Percentiles rank a stretch among this genome's conserved stretches.
Evolutionary conservation across 371 early-diverging fungal genomes (phyloP).

Genomic region (Mortierella sp.): DNA sequence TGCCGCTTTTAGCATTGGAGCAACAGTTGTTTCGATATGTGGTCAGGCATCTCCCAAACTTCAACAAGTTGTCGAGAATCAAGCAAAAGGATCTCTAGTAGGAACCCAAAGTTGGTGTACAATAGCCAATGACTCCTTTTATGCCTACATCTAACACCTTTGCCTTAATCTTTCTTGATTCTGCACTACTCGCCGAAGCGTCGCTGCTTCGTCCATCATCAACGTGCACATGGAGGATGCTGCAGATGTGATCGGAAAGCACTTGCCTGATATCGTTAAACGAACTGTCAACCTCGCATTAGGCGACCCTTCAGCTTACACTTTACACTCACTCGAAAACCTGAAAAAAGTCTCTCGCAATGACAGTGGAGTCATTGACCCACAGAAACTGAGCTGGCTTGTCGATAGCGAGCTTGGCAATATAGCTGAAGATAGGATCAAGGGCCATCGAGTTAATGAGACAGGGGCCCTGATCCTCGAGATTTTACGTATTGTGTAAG

Average conservation of each 20-base stretch:
- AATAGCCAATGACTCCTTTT: too few relatives aligned
- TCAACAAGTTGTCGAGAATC: conserved; percentile 7
- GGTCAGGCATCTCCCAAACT: background rate
- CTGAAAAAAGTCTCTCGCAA: conserved; percentile 5
- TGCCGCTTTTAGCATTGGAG: background rate
- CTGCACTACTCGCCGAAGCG: background rate
- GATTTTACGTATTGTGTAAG: conserved; percentile 12
- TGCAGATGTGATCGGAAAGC: background rate
- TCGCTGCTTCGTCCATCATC: conserved; percentile 2
- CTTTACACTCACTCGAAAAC: background rate
- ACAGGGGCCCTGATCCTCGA: background rate
- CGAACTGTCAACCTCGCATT: background rate
- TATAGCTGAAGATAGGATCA: background rate
- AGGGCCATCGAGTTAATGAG: background rate
- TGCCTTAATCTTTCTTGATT: background rate
- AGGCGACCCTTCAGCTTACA: conserved; percentile 1
- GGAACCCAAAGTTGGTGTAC: background rate
- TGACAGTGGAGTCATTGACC: conserved; percentile 3
- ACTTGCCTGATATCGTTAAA: background rate
- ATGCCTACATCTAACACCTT: too few relatives aligned
- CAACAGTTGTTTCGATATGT: conserved; percentile 4
- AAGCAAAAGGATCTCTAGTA: conserved; percentile 21
- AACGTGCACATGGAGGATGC: conserved; percentile 17
- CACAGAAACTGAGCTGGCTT: background rate
- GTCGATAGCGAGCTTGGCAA: conserved; percentile 4